Evolutionary conservation across 1,284 basidiomycete species (phyloP).

Genomic region (Erythrobasidium hasegawianum): DNA sequence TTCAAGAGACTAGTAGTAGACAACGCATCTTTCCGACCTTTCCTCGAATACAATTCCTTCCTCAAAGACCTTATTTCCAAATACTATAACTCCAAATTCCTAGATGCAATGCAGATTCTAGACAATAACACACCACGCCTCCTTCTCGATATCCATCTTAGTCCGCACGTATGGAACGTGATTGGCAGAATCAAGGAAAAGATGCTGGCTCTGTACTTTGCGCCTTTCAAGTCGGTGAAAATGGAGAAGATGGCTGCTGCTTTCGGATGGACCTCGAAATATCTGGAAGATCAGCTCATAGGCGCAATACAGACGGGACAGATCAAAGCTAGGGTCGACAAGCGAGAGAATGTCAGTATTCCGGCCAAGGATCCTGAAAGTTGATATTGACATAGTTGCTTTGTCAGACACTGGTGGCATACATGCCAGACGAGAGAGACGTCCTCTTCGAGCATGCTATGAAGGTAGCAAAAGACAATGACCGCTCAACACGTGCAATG

Average conservation of each 20-base stretch:
- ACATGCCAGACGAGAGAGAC: constrained; percentile 66
- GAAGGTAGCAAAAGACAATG: constrained; percentile 64
- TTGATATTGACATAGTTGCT: constrained; percentile 29
- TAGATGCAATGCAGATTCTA: constrained; percentile 68
- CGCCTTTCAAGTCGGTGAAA: constrained; percentile 73
- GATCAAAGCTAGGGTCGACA: constrained; percentile 73
- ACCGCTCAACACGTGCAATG: constrained; percentile 66
- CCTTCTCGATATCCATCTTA: constrained; percentile 67
- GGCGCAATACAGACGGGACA: constrained; percentile 66
- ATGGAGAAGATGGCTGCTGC: constrained; percentile 72
- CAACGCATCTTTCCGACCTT: constrained; percentile 65
- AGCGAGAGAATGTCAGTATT: constrained; percentile 64
- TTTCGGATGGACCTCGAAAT: constrained; percentile 71
- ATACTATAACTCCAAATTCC: constrained; percentile 77
- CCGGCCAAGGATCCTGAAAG: background rate
- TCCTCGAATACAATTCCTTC: constrained; percentile 80
- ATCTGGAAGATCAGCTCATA: constrained; percentile 66
- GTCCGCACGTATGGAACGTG: constrained; percentile 59
- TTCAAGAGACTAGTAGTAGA: constrained; percentile 66
- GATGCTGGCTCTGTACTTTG: constrained; percentile 76
- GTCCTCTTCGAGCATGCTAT: constrained; percentile 69
- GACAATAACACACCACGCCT: constrained; percentile 68
- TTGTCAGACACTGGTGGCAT: constrained; percentile 57
- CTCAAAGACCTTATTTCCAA: constrained; percentile 73
- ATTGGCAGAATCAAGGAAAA: constrained; percentile 64